Evolutionary conservation across 2,329 filamentous ascomycete species (phyloP).

Genomic region (Fusarium anguioides): DNA sequence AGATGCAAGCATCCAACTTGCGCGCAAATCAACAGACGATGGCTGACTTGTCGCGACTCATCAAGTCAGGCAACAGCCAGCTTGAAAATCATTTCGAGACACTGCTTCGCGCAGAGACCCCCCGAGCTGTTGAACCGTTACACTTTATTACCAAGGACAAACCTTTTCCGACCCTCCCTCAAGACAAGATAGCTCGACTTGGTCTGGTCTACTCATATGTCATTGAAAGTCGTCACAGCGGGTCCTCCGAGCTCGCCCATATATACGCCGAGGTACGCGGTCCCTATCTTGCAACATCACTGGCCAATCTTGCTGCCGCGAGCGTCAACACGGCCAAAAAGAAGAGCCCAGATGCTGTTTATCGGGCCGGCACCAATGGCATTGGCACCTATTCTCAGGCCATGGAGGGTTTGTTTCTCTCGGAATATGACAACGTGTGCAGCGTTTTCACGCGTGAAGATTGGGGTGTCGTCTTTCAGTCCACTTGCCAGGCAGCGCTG

Average conservation of each 20-base stretch:
- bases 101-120: constrained; percentile 79
- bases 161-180: constrained; percentile 82
- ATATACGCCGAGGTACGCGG: constrained; percentile 89
- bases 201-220: constrained; percentile 83
- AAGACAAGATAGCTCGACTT: constrained; percentile 80
- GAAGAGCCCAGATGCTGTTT: constrained; percentile 83
- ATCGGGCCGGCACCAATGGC: constrained; percentile 88
- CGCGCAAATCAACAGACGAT: constrained; percentile 92
- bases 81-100: constrained; percentile 87
- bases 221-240: constrained; percentile 66
- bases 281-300: constrained; percentile 82
- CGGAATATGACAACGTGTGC: constrained; percentile 92
- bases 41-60: constrained; percentile 78
- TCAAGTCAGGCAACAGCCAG: constrained; percentile 83
- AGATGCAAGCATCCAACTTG: constrained; percentile 90
- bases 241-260: constrained; percentile 72
- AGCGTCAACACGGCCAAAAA: constrained; percentile 86
- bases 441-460: constrained; percentile 87
- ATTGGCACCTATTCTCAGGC: constrained; percentile 89
- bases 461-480: constrained; percentile 81
- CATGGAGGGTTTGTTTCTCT: constrained; percentile 85
- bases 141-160: constrained; percentile 92
- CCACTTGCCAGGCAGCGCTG: constrained; percentile 81
- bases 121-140: constrained; percentile 84
- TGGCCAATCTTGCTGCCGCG: constrained; percentile 88